Percentiles rank a stretch among this genome's conserved stretches.
Evolutionary conservation across 2,329 filamentous ascomycete genomes (phyloP).

Genomic region (Arthrobotrys pseudoclavata): DNA sequence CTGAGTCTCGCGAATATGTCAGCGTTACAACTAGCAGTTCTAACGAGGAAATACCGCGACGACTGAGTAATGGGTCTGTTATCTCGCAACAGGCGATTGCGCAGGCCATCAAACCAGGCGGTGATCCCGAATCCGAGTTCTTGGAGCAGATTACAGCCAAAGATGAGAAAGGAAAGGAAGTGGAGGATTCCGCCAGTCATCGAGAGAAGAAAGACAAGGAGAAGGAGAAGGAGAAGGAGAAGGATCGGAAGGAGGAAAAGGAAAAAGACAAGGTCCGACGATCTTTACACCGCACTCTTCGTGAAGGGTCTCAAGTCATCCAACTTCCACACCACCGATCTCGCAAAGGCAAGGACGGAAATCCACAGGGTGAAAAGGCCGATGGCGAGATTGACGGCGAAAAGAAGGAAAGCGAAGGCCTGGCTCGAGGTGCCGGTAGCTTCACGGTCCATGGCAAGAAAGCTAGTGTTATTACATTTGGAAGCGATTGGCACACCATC

Average conservation of each 20-base stretch:
- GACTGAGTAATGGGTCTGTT: constrained; percentile 38
- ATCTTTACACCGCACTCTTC: constrained; percentile 88
- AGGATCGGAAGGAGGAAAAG: constrained; percentile 63
- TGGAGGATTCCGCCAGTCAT: constrained; percentile 65
- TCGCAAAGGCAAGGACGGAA: constrained; percentile 72
- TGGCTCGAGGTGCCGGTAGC: constrained; percentile 84
- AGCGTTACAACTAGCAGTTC: constrained; percentile 52
- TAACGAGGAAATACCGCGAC: constrained; percentile 41
- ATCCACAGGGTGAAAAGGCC: constrained; percentile 74
- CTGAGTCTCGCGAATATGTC: constrained; percentile 49
- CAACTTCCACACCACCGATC: constrained; percentile 77
- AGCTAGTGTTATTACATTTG: constrained; percentile 96
- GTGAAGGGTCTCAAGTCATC: constrained; percentile 76
- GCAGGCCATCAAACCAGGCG: constrained; percentile 60
- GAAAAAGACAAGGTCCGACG: constrained; percentile 76
- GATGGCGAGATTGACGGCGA: constrained; percentile 72
- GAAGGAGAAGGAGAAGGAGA: constrained; percentile 63
- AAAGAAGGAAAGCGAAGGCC: constrained; percentile 74
- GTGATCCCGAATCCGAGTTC: constrained; percentile 57
- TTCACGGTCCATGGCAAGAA: constrained; percentile 98
- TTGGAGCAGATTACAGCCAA: constrained; percentile 53
- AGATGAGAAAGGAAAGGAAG: constrained; percentile 64
- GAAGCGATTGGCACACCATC: constrained; percentile 86
- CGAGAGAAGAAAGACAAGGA: constrained; percentile 64
- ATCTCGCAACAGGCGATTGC: constrained; percentile 60